These are phyloP conservation scores for Guyanaporus albipodus DNA, from an alignment of 768 basidiomycete species.

Conservation along the genomic window DNA sequence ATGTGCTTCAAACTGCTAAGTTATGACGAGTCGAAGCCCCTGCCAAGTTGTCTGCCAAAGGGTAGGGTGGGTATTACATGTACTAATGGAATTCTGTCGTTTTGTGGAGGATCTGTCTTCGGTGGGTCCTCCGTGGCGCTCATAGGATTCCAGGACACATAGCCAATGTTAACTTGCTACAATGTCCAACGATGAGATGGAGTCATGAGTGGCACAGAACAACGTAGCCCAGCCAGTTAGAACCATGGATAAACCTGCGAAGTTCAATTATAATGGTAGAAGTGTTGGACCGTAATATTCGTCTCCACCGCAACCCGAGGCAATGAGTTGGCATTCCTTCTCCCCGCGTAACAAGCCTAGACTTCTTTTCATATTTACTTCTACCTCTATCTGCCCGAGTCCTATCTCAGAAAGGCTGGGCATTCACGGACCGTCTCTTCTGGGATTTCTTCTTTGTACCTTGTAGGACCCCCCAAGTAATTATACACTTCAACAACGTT, in stretches of 20 bases:
- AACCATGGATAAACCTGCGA: too few relatives aligned
- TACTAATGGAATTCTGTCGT: background rate
- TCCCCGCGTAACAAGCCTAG: background rate
- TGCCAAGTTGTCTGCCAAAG: too few relatives aligned
- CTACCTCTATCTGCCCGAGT: background rate
- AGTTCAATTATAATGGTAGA: too few relatives aligned
- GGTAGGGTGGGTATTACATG: background rate
- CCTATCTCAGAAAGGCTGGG: conserved; percentile 8
- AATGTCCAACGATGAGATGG: too few relatives aligned
- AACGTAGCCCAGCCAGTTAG: too few relatives aligned
- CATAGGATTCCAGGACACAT: too few relatives aligned
- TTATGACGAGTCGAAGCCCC: conserved; percentile 28
- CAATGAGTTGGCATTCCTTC: background rate
- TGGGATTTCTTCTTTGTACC: conserved; percentile 8
- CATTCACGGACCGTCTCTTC: conserved; percentile 7
- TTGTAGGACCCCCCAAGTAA: conserved; percentile 3
- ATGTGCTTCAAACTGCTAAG: conserved; percentile 38
- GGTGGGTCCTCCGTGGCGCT: too few relatives aligned
- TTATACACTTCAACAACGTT: conserved; percentile 9
- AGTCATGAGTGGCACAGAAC: too few relatives aligned
- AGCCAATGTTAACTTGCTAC: too few relatives aligned
- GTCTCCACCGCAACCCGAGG: background rate
- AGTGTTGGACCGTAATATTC: too few relatives aligned
- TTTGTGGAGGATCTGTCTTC: too few relatives aligned
- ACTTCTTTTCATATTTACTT: background rate